phyloP scores from a whole-genome alignment of 257 asterid species.

The Sherardia arvensis region DNA sequence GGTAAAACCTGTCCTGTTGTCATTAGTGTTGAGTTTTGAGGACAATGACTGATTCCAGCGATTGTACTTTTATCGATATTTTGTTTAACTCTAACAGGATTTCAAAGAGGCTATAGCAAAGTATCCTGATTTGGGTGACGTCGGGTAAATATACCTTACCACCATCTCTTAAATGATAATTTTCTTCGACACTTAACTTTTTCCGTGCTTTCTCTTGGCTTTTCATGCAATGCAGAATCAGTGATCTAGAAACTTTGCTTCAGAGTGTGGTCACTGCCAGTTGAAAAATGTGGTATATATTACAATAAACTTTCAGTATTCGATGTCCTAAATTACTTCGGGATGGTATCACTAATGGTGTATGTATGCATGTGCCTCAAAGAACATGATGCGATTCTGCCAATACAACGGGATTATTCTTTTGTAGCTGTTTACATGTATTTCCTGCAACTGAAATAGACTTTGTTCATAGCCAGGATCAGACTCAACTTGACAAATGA shows the following conservation, averaged over 20 bases:
- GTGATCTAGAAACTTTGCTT: conserved; percentile 64
- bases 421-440: not conserved
- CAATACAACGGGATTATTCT: not conserved
- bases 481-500: too few relatives aligned
- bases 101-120: conserved; percentile 71
- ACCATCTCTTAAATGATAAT: not conserved
- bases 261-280: conserved; percentile 32
- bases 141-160: conserved; percentile 36
- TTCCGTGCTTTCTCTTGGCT: not conserved
- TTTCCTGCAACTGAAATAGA: too few relatives aligned
- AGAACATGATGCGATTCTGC: not conserved
- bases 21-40: not conserved
- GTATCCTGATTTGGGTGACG: conserved; percentile 71
- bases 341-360: not conserved
- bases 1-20: conserved; percentile 26
- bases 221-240: conserved; percentile 38
- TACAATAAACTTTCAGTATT: not conserved
- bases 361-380: not conserved
- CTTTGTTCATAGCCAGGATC: too few relatives aligned
- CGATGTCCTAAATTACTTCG: not conserved
- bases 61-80: not conserved
- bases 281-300: conserved; percentile 13
- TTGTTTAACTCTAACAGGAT: conserved; percentile 34
- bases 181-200: not conserved
- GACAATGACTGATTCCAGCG: not conserved